phyloP scores from a whole-genome alignment of 768 basidiomycete species.

The Suillus variegatus region DNA sequence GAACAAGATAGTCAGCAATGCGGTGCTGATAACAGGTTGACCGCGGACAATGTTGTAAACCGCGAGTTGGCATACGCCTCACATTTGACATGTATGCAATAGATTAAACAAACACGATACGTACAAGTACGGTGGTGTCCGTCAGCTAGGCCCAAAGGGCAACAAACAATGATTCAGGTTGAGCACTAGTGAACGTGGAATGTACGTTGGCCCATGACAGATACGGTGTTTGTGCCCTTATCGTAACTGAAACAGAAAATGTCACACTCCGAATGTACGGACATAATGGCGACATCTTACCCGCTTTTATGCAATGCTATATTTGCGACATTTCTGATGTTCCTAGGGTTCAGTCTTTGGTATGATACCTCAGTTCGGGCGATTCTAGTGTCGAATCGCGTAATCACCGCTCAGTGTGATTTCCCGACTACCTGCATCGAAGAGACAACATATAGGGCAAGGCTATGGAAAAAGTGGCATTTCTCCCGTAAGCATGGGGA shows the following conservation, averaged over 20 bases:
- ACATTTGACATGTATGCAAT: too few relatives aligned
- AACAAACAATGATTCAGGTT: too few relatives aligned
- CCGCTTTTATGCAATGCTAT: slow-evolving; percentile 42
- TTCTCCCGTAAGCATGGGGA: slow-evolving; percentile 34
- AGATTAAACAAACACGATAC: too few relatives aligned
- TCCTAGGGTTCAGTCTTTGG: slow-evolving; percentile 45
- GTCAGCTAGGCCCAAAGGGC: too few relatives aligned
- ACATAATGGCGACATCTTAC: slow-evolving; percentile 28
- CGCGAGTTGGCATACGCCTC: too few relatives aligned
- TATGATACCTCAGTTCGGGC: slow-evolving; percentile 39
- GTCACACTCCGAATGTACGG: slow-evolving; percentile 54
- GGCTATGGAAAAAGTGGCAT: slow-evolving; percentile 43
- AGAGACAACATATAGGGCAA: slow-evolving; percentile 36
- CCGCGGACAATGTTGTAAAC: too few relatives aligned
- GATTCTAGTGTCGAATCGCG: slow-evolving; percentile 45
- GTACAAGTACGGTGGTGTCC: too few relatives aligned
- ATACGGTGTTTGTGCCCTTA: neutral
- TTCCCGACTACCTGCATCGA: slow-evolving; percentile 44
- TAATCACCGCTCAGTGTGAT: slow-evolving; percentile 50
- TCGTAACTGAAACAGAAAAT: slow-evolving; percentile 33
- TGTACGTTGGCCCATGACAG: neutral
- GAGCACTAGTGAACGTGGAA: slow-evolving; percentile 18
- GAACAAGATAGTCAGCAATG: too few relatives aligned
- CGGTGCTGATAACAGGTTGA: too few relatives aligned
- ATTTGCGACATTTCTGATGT: slow-evolving; percentile 55